A percentile compares a stretch with the other conserved stretches of the same genome.
These are phyloP conservation scores for Pleurotus salmoneostramineus DNA, from an alignment of 768 basidiomycete species.

Conservation along the genomic window DNA sequence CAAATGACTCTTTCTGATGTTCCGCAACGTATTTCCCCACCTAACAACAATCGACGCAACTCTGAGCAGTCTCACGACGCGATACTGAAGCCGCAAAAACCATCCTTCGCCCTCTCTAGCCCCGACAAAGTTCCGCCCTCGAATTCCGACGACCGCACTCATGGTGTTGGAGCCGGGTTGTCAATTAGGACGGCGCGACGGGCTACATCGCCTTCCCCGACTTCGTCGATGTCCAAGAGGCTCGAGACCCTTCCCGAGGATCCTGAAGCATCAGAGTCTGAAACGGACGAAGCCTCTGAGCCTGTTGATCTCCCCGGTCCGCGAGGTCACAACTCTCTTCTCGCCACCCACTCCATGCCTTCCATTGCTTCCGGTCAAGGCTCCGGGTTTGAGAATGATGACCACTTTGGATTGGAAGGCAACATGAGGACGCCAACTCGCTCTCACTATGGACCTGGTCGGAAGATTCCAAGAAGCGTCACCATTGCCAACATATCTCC, in stretches of 20 bases:
- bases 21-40: background rate
- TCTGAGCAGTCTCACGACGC: background rate
- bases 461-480: background rate
- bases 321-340: background rate
- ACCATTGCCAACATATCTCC: background rate
- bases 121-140: background rate
- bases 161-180: background rate
- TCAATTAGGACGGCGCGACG: background rate
- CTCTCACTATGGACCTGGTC: background rate
- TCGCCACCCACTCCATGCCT: background rate
- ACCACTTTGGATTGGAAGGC: background rate
- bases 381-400: background rate
- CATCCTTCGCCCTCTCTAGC: background rate
- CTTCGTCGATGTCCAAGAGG: background rate
- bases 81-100: background rate
- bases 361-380: background rate
- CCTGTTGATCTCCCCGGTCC: background rate
- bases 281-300: background rate
- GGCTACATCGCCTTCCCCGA: background rate
- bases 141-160: background rate
- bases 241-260: slow-evolving; percentile 4
- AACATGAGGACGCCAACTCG: background rate
- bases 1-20: background rate
- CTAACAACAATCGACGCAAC: background rate
- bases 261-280: slow-evolving; percentile 6